Evolutionary conservation across 345 rosid species (phyloP).

Genomic region (Eucalyptus marginata): DNA sequence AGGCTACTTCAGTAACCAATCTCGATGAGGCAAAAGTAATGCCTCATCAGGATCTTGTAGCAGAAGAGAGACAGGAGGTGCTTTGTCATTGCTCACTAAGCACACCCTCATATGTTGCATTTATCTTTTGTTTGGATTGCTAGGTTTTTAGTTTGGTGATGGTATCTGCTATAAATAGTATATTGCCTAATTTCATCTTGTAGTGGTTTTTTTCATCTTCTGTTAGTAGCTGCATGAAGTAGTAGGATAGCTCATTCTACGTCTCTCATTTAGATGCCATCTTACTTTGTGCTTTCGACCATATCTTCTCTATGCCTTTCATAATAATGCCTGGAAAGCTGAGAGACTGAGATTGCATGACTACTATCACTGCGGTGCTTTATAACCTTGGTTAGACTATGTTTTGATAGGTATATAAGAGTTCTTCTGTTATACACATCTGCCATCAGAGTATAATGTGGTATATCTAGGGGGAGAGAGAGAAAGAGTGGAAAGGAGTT

Average conservation of each 20-base stretch:
- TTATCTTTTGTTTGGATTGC: background rate
- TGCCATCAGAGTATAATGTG: background rate
- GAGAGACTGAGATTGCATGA: background rate
- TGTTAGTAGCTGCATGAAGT: background rate
- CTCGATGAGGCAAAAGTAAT: constrained; percentile 5
- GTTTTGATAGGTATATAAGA: background rate
- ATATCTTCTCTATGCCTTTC: background rate
- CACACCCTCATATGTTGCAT: background rate
- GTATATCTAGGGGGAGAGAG: background rate
- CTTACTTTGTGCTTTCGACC: background rate
- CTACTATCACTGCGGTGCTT: background rate
- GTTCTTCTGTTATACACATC: background rate
- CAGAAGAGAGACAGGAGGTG: constrained; percentile 29
- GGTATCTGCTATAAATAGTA: background rate
- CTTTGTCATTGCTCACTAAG: background rate
- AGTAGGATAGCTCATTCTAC: background rate
- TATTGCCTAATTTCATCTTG: background rate
- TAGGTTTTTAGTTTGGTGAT: background rate
- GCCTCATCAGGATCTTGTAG: background rate
- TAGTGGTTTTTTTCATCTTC: background rate
- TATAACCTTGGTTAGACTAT: background rate
- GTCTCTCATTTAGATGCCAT: background rate
- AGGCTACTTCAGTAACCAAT: constrained; percentile 4
- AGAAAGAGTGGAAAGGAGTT: background rate
- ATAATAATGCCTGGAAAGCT: background rate